phyloP scores from a whole-genome alignment of 1,284 basidiomycete species.

The Blastosporella zonata region DNA sequence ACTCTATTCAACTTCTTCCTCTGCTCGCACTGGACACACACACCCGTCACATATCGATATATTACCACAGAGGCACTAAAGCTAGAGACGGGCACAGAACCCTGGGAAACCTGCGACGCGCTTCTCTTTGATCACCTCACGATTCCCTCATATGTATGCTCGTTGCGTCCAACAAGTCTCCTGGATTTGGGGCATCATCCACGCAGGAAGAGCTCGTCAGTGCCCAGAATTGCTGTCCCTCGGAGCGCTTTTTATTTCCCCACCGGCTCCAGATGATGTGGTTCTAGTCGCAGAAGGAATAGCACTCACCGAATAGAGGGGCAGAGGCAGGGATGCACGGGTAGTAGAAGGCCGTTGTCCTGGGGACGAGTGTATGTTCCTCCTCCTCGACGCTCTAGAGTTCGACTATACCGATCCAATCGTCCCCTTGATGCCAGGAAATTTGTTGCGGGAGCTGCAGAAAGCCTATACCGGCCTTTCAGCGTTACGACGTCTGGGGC shows the following conservation, averaged over 20 bases:
- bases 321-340: slow-evolving; percentile 25
- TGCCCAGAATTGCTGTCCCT: slow-evolving; percentile 26
- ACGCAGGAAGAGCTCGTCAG: slow-evolving; percentile 30
- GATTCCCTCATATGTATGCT: slow-evolving; percentile 21
- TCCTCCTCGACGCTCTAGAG: slow-evolving; percentile 29
- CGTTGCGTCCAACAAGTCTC: slow-evolving; percentile 26
- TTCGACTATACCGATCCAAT: slow-evolving; percentile 20
- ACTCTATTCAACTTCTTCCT: slow-evolving; percentile 26
- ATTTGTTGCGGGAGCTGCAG: slow-evolving; percentile 25
- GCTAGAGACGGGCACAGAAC: slow-evolving; percentile 1
- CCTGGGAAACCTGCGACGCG: slow-evolving; percentile 11
- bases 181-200: slow-evolving; percentile 28
- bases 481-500: slow-evolving; percentile 26
- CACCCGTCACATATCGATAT: neutral
- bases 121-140: slow-evolving; percentile 23
- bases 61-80: neutral
- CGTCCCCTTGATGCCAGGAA: slow-evolving; percentile 12
- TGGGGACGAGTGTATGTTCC: slow-evolving; percentile 19
- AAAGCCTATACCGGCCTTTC: slow-evolving; percentile 26
- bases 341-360: slow-evolving; percentile 10
- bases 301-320: slow-evolving; percentile 22
- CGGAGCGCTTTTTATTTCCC: slow-evolving; percentile 26
- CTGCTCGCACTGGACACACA: neutral
- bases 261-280: slow-evolving; percentile 24
- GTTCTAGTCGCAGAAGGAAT: slow-evolving; percentile 19